Conservation (phyloP, 2,329 filamentous ascomycete species). For the Colletotrichum sublineola region DNA sequence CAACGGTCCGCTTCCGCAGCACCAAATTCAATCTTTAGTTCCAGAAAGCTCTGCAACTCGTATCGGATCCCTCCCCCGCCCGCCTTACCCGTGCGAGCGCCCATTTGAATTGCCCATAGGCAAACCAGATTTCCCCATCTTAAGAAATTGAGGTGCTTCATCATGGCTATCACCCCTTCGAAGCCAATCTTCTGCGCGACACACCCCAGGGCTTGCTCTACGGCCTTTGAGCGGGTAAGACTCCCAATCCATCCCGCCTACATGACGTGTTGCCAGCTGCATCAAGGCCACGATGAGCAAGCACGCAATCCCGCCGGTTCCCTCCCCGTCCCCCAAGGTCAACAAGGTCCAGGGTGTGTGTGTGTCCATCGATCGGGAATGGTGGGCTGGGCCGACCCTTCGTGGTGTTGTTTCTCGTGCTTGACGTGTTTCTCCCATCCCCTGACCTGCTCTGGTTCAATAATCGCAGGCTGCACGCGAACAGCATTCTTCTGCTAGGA, state of each 20-base stretch:
- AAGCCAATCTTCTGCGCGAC: conserved; percentile 90
- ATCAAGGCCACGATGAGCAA: conserved; percentile 4
- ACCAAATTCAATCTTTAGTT: conserved; percentile 1
- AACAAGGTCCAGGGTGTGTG: conserved; percentile 40
- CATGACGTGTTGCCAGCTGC: conserved; percentile 18
- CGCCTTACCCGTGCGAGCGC: conserved; percentile 25
- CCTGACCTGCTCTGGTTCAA: neutral
- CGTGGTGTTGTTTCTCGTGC: conserved; percentile 3
- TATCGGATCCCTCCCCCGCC: conserved; percentile 17
- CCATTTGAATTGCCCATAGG: conserved; percentile 26
- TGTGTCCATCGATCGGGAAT: conserved; percentile 22
- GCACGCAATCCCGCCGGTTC: conserved; percentile 25
- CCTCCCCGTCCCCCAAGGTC: conserved; percentile 5
- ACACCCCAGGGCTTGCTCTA: conserved; percentile 94
- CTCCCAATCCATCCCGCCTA: conserved; percentile 25
- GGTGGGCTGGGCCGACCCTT: neutral
- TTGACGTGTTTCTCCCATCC: neutral
- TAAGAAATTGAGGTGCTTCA: conserved; percentile 35
- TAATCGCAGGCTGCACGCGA: neutral
- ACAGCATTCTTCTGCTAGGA: neutral
- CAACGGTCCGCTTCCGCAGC: conserved; percentile 19
- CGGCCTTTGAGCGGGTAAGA: conserved; percentile 92
- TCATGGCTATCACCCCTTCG: conserved; percentile 68
- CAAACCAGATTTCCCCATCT: conserved; percentile 27
- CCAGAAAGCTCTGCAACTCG: conserved; percentile 39